phyloP scores from a whole-genome alignment of 805 yeast species.

The Clavispora vitiphila region DNA sequence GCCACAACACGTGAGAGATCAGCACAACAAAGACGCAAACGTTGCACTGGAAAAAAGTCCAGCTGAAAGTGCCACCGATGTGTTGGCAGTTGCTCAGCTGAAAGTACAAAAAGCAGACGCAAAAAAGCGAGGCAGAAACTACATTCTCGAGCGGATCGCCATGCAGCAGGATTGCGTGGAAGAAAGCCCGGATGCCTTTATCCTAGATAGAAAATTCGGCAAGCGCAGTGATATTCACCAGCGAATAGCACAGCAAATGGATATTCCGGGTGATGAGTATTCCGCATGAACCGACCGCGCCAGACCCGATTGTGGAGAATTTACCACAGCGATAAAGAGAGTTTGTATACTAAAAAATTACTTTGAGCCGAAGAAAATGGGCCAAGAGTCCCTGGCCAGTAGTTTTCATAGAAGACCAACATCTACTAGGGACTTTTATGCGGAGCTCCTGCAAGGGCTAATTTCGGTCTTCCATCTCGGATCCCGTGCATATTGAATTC shows the following conservation, averaged over 20 bases:
- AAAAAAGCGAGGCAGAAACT: conserved; percentile 8
- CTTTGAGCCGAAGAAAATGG: no score
- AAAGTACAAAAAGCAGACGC: not conserved
- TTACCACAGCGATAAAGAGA: no score
- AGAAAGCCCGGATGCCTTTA: conserved; percentile 7
- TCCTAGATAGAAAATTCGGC: not conserved
- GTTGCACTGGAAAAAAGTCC: not conserved
- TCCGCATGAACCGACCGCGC: not conserved
- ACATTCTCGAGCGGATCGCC: conserved; percentile 27
- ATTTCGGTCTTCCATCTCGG: no score
- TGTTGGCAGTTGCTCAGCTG: not conserved
- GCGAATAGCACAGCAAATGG: conserved; percentile 11
- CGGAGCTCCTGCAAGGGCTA: no score
- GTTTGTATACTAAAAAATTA: no score
- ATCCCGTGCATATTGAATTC: no score
- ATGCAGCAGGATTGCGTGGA: conserved; percentile 37
- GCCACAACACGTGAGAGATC: conserved; percentile 10
- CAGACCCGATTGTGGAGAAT: no score
- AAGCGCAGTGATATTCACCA: not conserved
- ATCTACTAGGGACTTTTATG: no score
- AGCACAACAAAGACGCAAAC: not conserved
- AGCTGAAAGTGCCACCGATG: not conserved
- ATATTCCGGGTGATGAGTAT: conserved; percentile 3
- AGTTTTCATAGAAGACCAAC: no score
- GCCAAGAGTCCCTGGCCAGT: no score